Conservation (phyloP, 176 grass and related monocot species). For the Thalia dealbata region DNA sequence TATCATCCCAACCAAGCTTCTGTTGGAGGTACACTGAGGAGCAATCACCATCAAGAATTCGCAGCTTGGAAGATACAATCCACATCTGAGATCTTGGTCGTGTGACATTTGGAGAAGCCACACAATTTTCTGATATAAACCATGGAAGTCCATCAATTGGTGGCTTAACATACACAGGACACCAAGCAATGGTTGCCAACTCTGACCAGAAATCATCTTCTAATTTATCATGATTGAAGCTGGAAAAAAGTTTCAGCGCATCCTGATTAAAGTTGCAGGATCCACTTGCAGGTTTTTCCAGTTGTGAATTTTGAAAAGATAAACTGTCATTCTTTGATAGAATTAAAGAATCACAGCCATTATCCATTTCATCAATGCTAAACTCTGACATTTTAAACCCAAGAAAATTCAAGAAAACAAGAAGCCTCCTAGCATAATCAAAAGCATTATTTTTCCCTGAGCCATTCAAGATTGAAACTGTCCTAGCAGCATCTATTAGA, state of each 20-base stretch:
- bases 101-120: constrained; percentile 66
- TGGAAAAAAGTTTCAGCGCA: constrained; percentile 39
- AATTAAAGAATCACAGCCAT: constrained; percentile 22
- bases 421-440: constrained; percentile 42
- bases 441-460: constrained; percentile 44
- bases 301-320: constrained; percentile 17
- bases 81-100: constrained; percentile 85
- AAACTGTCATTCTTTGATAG: constrained; percentile 24
- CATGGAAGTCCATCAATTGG: constrained; percentile 71
- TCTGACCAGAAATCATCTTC: constrained; percentile 92
- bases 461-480: constrained; percentile 58
- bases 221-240: constrained; percentile 62
- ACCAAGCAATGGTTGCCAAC: constrained; percentile 74
- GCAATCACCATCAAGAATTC: constrained; percentile 69
- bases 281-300: constrained; percentile 28
- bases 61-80: constrained; percentile 85
- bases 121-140: constrained; percentile 52
- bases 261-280: constrained; percentile 24
- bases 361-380: constrained; percentile 14
- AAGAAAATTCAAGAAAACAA: constrained; percentile 68
- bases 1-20: constrained; percentile 77
- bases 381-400: constrained; percentile 47
- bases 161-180: constrained; percentile 62
- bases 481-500: constrained; percentile 83
- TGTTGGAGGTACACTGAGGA: constrained; percentile 67